These are phyloP conservation scores for Pleurozium schreberi DNA, from an alignment of 225 moss, liverwort and hornwort genomes.

Conservation along the genomic window DNA sequence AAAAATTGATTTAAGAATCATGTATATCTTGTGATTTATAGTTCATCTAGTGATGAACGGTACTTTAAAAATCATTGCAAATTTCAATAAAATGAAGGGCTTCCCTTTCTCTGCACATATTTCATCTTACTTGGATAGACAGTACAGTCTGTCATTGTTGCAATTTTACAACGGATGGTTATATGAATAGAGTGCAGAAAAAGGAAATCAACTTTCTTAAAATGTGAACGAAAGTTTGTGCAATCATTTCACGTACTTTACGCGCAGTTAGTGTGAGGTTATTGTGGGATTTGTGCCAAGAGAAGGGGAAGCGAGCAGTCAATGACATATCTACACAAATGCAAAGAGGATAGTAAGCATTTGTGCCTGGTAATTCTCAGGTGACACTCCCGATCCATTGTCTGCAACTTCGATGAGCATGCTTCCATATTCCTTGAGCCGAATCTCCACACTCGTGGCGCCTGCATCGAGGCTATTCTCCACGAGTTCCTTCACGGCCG, in stretches of 20 bases:
- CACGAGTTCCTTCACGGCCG: conserved; percentile 95
- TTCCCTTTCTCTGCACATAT: neutral
- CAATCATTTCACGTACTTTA: neutral
- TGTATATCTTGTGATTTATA: neutral
- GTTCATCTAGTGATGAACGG: neutral
- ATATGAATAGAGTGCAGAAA: neutral
- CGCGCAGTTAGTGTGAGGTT: neutral
- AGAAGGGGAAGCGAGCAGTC: neutral
- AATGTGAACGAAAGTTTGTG: neutral
- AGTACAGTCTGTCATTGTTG: neutral
- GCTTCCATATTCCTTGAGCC: conserved; percentile 79
- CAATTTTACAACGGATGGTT: neutral
- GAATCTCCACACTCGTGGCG: conserved; percentile 79
- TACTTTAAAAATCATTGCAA: neutral
- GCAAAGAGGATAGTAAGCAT: neutral
- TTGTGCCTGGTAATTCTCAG: conserved; percentile 68
- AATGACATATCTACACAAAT: neutral
- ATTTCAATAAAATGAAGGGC: neutral
- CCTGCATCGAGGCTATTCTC: conserved; percentile 95
- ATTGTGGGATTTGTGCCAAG: neutral
- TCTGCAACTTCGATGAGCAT: conserved; percentile 86
- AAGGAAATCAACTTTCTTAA: neutral
- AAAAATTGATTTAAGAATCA: neutral
- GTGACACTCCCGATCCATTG: conserved; percentile 76
- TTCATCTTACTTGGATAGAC: neutral